Evolutionary conservation across 129 eudicot species (phyloP).

Genomic region (Sambucus nigra): DNA sequence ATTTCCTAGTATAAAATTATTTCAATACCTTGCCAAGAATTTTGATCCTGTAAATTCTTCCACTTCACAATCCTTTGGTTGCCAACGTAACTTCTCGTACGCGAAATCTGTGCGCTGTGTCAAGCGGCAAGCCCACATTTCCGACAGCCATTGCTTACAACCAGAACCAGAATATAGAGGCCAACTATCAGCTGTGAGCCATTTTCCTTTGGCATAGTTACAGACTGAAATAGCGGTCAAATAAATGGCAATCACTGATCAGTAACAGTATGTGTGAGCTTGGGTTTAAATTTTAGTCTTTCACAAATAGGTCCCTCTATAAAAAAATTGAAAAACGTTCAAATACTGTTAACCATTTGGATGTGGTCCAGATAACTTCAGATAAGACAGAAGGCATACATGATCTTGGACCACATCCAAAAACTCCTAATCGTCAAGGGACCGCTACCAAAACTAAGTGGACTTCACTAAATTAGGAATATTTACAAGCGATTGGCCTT

Average conservation of each 20-base stretch:
- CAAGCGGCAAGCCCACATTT: constrained; percentile 94
- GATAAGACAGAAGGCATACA: no score
- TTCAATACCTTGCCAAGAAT: constrained; percentile 50
- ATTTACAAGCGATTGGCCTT: no score
- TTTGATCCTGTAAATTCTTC: constrained; percentile 45
- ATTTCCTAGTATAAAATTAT: neutral
- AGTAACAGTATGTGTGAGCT: neutral
- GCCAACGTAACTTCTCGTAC: constrained; percentile 81
- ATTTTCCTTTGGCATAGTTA: constrained; percentile 73
- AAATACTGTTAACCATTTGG: no score
- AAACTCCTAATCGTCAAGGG: no score
- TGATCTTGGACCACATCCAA: no score
- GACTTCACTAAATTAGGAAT: no score
- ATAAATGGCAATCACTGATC: neutral
- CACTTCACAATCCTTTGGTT: constrained; percentile 73
- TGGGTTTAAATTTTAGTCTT: neutral
- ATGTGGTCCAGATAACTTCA: no score
- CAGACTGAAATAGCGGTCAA: constrained; percentile 47
- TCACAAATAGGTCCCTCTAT: neutral
- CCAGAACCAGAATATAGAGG: constrained; percentile 84
- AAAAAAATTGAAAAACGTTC: no score
- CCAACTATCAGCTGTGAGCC: constrained; percentile 59
- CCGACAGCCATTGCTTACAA: constrained; percentile 84
- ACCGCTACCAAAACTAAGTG: no score
- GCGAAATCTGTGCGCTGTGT: constrained; percentile 79